Evolutionary conservation across 2,329 filamentous ascomycete genomes (phyloP).

Genomic region (Scedosporium minutisporum): DNA sequence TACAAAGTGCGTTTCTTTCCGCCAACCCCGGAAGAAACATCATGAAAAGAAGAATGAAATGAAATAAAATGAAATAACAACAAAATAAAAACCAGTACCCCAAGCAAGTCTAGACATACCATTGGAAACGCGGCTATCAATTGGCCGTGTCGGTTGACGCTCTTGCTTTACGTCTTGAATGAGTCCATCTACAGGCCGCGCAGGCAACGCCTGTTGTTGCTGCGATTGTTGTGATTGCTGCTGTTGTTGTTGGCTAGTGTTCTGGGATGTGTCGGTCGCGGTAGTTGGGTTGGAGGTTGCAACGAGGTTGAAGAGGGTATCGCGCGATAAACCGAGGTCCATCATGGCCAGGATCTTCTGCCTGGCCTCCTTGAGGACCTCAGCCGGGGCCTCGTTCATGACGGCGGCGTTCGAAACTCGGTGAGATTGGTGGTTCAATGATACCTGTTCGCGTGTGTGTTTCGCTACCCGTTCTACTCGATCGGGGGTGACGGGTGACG

Average conservation of each 20-base stretch:
- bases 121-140: background rate
- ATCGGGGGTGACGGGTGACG: background rate
- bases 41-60: too few relatives aligned
- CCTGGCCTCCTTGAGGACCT: slow-evolving; percentile 34
- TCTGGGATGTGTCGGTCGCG: slow-evolving; percentile 1
- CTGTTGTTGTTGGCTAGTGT: slow-evolving; percentile 9
- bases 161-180: slow-evolving; percentile 2
- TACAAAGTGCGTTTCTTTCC: too few relatives aligned
- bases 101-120: background rate
- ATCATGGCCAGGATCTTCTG: slow-evolving; percentile 36
- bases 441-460: background rate
- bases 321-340: slow-evolving; percentile 33
- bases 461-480: background rate
- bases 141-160: slow-evolving; percentile 1
- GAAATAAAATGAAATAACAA: background rate
- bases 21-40: too few relatives aligned
- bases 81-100: background rate
- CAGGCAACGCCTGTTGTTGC: slow-evolving; percentile 9
- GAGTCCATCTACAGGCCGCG: slow-evolving; percentile 5
- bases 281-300: slow-evolving; percentile 7
- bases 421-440: background rate
- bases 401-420: background rate
- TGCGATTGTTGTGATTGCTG: slow-evolving; percentile 9
- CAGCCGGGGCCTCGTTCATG: slow-evolving; percentile 24
- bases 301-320: slow-evolving; percentile 20